Evolutionary conservation across 139 green algal genomes (phyloP), one percentile per base, ranked within the genome.

Genomic region (Ostreobium quekettii): DNA sequence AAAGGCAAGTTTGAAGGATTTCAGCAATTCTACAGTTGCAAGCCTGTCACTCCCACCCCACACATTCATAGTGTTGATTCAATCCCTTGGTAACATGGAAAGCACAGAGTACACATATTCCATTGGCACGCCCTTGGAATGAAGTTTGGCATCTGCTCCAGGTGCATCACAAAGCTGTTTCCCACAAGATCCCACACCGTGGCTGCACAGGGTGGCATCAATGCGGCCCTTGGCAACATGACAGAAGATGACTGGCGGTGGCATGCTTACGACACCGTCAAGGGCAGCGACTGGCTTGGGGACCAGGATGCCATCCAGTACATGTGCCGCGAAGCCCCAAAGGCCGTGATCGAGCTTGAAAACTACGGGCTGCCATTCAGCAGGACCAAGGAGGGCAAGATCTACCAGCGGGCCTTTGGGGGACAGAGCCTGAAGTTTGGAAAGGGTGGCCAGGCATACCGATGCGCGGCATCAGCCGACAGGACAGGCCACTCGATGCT

Each of bases 261-360:
- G 95, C 95, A 99, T 70, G 95, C 95, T 7, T 99, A 99, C 70
- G 95, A 99, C 77, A 99, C 95, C 0, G 87, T 99, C 75, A 99
- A 99, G 83, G 95, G 95, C 70, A 90, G 79, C 59, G 95, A 99
- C 84, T 99, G 94, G 94, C 80, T 99, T 6, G 95, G 94, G 29
- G 90, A 97, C 79, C 91, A 97, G 80, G 86, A 89, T 64, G 82
- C 82, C 3, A 85, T 90, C 47, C 75, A 84, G 64, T 88, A 85
- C 72, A 95, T 97, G 89, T 95, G 91, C 76, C 78, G 90, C 15
- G 91, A 98, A 77, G 95, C 94, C 5, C 91, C 94, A 4, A 87
- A 89, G 71, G 92, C 92, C 4, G 93, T 98, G 8, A 90, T 95
- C 36, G 95, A 99, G 80, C 84, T 99, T 30, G 94, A 99, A 71